phyloP scores from a whole-genome alignment of 2,329 filamentous ascomycete species.

The Hypoxylon rubiginosum region DNA sequence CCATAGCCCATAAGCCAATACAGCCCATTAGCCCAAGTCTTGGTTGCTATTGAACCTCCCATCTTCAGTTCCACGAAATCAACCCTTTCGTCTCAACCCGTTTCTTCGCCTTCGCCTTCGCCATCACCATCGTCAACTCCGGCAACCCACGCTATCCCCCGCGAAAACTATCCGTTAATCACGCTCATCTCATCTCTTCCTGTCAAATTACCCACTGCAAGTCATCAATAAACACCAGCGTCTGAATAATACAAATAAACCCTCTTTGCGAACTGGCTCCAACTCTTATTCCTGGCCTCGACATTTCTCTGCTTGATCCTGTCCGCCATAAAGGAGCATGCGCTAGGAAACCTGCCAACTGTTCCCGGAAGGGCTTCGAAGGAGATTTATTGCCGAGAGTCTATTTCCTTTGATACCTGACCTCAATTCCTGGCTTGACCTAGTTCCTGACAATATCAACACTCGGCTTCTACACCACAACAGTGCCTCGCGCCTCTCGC shows the following conservation, averaged over 20 bases:
- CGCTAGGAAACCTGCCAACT: slow-evolving; percentile 37
- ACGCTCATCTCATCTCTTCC: neutral
- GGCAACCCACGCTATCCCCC: neutral
- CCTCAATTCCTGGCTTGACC: neutral
- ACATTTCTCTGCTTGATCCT: slow-evolving; percentile 3
- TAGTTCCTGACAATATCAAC: neutral
- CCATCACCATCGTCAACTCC: neutral
- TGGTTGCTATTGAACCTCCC: neutral
- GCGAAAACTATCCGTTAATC: neutral
- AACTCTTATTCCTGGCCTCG: neutral
- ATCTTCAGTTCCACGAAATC: neutral
- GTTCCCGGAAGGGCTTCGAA: slow-evolving; percentile 30
- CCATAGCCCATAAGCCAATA: neutral
- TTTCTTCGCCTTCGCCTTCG: neutral
- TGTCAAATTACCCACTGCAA: neutral
- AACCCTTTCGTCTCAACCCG: neutral
- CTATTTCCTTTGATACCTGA: slow-evolving; percentile 1
- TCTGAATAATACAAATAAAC: neutral
- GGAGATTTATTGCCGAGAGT: slow-evolving; percentile 26
- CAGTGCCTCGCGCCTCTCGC: neutral
- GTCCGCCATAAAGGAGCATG: slow-evolving; percentile 41
- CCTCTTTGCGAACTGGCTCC: neutral
- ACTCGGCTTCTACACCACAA: neutral
- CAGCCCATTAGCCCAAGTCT: neutral
- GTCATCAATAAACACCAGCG: neutral